Conservation (phyloP, 192 early-diverging fungal genomes). For the Cetraspora pellucida region DNA sequence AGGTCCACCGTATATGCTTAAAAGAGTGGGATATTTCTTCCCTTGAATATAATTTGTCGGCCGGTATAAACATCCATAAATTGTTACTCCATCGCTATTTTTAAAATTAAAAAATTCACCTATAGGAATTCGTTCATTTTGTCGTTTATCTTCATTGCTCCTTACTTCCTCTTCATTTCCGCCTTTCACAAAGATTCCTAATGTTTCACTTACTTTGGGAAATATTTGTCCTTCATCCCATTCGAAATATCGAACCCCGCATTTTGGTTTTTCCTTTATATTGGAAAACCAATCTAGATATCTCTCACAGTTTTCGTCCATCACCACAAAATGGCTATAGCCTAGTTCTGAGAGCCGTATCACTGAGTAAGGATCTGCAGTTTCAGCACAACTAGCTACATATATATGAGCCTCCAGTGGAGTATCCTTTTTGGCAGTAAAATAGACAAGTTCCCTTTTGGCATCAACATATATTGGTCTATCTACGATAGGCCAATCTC, state of each 20-base stretch:
- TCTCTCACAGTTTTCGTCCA: conserved; percentile 41
- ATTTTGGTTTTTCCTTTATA: conserved; percentile 45
- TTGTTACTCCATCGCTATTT: conserved; percentile 50
- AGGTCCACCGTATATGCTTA: conserved; percentile 75
- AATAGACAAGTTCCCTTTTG: conserved; percentile 56
- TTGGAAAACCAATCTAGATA: conserved; percentile 56
- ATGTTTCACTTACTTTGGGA: conserved; percentile 17
- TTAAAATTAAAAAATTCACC: conserved; percentile 58
- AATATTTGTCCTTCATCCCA: conserved; percentile 37
- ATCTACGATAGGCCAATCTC: conserved; percentile 64
- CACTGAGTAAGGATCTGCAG: conserved; percentile 23
- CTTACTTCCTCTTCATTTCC: conserved; percentile 21
- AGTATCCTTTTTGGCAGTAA: conserved; percentile 58
- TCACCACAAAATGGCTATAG: conserved; percentile 50
- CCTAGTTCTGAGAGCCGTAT: conserved; percentile 51
- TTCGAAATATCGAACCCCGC: conserved; percentile 43
- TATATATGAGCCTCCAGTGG: conserved; percentile 67
- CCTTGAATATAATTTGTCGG: conserved; percentile 51
- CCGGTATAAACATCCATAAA: conserved; percentile 64
- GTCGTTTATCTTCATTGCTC: conserved; percentile 15
- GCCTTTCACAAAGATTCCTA: neutral
- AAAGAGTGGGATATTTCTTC: conserved; percentile 61
- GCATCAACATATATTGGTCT: conserved; percentile 58
- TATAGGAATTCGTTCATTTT: conserved; percentile 32
- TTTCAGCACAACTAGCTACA: conserved; percentile 45